phyloP scores from a whole-genome alignment of 257 asterid species.

The Coffea eugenioides region DNA sequence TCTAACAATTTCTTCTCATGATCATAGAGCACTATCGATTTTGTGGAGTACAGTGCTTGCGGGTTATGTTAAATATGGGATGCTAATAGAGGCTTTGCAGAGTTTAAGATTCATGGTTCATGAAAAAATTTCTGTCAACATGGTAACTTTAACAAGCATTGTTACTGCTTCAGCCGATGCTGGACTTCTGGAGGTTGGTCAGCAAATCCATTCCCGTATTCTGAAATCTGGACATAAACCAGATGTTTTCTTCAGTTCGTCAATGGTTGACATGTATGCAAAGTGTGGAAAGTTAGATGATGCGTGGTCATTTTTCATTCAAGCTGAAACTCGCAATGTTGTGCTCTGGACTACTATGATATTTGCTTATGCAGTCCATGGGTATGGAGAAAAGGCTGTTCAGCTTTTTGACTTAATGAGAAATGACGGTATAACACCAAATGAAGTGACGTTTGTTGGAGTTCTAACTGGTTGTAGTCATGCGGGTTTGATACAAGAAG shows the following conservation, averaged over 20 bases:
- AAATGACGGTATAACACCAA: constrained; percentile 50
- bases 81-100: constrained; percentile 50
- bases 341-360: constrained; percentile 73
- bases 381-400: constrained; percentile 57
- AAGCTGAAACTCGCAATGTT: constrained; percentile 40
- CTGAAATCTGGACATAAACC: constrained; percentile 50
- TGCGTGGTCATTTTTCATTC: constrained; percentile 44
- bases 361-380: constrained; percentile 60
- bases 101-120: constrained; percentile 49
- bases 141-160: constrained; percentile 54
- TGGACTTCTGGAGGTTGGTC: constrained; percentile 59
- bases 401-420: constrained; percentile 56
- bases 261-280: constrained; percentile 76
- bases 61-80: constrained; percentile 59
- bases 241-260: constrained; percentile 50
- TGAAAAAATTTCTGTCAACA: constrained; percentile 42
- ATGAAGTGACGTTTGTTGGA: constrained; percentile 60
- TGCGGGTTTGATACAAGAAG: constrained; percentile 68
- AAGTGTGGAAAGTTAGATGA: constrained; percentile 65
- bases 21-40: constrained; percentile 38
- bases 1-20: constrained; percentile 27
- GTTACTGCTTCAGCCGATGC: constrained; percentile 49
- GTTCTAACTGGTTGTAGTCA: constrained; percentile 71
- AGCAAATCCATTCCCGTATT: constrained; percentile 61
- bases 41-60: constrained; percentile 61